Evolutionary conservation across 106 monocot genomes (phyloP).

Genomic region (Dioscorea alata): DNA sequence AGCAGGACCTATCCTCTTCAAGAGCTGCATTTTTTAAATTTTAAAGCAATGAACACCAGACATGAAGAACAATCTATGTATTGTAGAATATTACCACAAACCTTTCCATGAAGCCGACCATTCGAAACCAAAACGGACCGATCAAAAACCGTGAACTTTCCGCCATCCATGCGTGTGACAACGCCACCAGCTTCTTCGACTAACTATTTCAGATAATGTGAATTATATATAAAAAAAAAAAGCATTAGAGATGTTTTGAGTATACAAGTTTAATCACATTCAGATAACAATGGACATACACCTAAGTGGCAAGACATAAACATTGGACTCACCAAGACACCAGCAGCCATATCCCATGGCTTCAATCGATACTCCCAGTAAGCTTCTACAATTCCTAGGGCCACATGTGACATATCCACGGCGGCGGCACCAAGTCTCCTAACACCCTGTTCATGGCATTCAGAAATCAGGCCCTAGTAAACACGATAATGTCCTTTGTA

Average conservation of each 20-base stretch:
- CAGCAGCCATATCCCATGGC: slow-evolving; percentile 99
- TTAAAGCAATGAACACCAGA: background rate
- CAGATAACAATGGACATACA: too few species aligned
- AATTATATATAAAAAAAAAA: background rate
- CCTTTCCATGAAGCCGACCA: slow-evolving; percentile 74
- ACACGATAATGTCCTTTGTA: background rate
- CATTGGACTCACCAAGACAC: slow-evolving; percentile 64
- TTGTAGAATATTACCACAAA: slow-evolving; percentile 1
- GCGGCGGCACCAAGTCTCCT: slow-evolving; percentile 95
- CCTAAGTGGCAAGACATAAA: too few species aligned
- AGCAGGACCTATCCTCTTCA: slow-evolving; percentile 81
- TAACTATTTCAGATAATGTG: slow-evolving; percentile 38
- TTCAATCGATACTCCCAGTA: slow-evolving; percentile 99
- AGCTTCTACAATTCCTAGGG: slow-evolving; percentile 83
- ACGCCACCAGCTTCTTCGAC: slow-evolving; percentile 97
- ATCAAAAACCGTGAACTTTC: slow-evolving; percentile 87
- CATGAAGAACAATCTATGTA: background rate
- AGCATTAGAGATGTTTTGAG: too few species aligned
- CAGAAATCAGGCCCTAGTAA: background rate
- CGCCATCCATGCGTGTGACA: slow-evolving; percentile 94
- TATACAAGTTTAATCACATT: too few species aligned
- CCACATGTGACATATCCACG: slow-evolving; percentile 96
- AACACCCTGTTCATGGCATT: slow-evolving; percentile 57
- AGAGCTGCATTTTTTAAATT: slow-evolving; percentile 43
- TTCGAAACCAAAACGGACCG: slow-evolving; percentile 93